These are phyloP conservation scores for Didymella segeticola DNA, from an alignment of 2,329 filamentous ascomycete species.

Conservation along the genomic window DNA sequence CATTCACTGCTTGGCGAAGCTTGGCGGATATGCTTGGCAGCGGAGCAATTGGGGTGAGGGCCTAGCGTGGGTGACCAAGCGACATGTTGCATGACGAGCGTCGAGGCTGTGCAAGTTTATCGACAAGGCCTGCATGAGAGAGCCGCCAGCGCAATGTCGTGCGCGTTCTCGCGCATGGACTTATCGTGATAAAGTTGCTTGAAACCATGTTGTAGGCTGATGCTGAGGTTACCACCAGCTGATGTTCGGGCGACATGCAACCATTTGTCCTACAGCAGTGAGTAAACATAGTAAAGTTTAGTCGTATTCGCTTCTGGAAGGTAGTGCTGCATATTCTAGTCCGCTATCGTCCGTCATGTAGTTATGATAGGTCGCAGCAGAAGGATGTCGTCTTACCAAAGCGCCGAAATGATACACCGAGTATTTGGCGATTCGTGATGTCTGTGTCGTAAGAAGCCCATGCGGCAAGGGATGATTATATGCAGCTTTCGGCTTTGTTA, in stretches of 20 bases:
- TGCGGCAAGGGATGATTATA: constrained; percentile 12
- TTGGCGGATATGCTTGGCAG: constrained; percentile 13
- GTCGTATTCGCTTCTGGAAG: not conserved
- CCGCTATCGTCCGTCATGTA: constrained; percentile 13
- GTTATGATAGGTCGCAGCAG: constrained; percentile 24
- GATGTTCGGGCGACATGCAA: constrained; percentile 13
- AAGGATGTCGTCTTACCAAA: constrained; percentile 21
- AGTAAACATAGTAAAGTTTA: not conserved
- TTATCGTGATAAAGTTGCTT: constrained; percentile 6
- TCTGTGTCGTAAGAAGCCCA: constrained; percentile 19
- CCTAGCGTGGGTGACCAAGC: constrained; percentile 15
- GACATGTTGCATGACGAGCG: constrained; percentile 38
- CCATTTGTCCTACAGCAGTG: constrained; percentile 4
- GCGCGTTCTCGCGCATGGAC: constrained; percentile 9
- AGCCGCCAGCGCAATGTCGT: constrained; percentile 12
- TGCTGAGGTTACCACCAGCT: constrained; percentile 10
- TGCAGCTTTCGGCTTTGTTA: constrained; percentile 18
- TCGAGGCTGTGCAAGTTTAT: constrained; percentile 40
- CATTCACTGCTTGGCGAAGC: not conserved
- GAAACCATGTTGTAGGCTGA: constrained; percentile 9
- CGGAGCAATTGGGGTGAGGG: constrained; percentile 27
- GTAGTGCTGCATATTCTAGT: not conserved
- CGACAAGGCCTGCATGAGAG: constrained; percentile 23
- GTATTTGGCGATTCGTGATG: constrained; percentile 17
- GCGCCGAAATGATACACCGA: constrained; percentile 25